Base-by-base conservation (phyloP, 768 basidiomycete species). In the Boletus tylopilopsis region DNA sequence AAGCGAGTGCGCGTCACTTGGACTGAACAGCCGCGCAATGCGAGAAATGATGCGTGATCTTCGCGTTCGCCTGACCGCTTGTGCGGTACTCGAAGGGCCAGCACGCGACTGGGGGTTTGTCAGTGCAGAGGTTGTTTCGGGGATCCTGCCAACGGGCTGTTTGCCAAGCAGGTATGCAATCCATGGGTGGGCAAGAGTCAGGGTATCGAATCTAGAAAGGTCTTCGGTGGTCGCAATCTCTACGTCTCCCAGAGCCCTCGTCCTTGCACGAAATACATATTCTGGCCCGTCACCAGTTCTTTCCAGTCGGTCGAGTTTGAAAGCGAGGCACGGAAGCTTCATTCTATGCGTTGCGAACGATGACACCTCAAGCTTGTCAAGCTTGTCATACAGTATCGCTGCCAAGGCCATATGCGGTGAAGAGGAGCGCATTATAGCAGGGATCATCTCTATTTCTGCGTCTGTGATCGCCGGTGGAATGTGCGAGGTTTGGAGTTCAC, bases 221-320 rank as follows among this genome's bases (percentile, higher is more conserved):
- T 47, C 39, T 16, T 54, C 42, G 10, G 23, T 50, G n/a, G 48
- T 54, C n/a, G n/a, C 39, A 8, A 54, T 46, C 33, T 50, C 29
- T 23, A 54, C 49, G 11, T 11, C 21, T 15, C 53, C 37, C 5
- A 54, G 42, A 10, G 25, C 53, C 8, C 1, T 12, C 12, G 42
- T 35, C 33, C 16, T 42, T n/a, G 42, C 33, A 22, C 34, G 48
- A 16, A 50, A 54, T 7, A 46, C 32, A 16, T 23, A 8, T 27
- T 6, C 39, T 13, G 47, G 21, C 5, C 1, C 5, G 22, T 21
- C 19, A 16, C 16, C 21, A 18, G 15, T 13, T 15, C 15, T n/a
- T 12, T 15, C 23, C 9, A 40, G 12, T 2, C 39, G 25, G 4
- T 27, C 45, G 13, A 47, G 45, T 18, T 38, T 39, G 45, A 47